A percentile compares a stretch with the other conserved stretches of the same genome.
phyloP scores from a whole-genome alignment of 1,284 basidiomycete genomes.

The Cutaneotrichosporon cutaneum region DNA sequence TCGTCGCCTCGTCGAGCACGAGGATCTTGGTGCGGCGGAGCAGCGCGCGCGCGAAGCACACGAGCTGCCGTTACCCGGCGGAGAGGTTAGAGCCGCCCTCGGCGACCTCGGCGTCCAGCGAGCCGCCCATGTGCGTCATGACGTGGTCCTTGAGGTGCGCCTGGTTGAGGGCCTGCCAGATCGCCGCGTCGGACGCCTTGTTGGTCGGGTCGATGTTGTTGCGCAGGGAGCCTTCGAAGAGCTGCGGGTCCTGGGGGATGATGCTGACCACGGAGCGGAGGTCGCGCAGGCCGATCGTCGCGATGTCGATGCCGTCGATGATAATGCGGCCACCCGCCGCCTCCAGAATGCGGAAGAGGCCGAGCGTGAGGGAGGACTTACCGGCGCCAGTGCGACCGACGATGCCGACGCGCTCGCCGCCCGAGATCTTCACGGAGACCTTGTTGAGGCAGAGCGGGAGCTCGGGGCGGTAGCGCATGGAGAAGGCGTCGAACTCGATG shows the following conservation, averaged over 20 bases:
- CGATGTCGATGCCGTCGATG: conserved; percentile 81
- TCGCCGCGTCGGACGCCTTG: conserved; percentile 68
- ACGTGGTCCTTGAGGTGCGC: conserved; percentile 64
- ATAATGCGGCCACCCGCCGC: conserved; percentile 71
- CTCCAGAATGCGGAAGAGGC: conserved; percentile 67
- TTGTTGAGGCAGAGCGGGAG: conserved; percentile 74
- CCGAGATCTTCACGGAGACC: conserved; percentile 63
- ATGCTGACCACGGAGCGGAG: conserved; percentile 69
- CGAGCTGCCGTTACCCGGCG: conserved; percentile 77
- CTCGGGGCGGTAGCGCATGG: conserved; percentile 77
- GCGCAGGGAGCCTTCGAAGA: conserved; percentile 79
- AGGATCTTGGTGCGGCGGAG: conserved; percentile 79
- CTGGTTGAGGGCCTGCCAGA: conserved; percentile 78
- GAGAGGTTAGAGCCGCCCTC: conserved; percentile 79
- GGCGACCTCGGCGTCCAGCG: conserved; percentile 70
- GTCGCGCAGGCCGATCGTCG: conserved; percentile 77
- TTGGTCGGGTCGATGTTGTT: conserved; percentile 49
- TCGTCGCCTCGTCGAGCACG: conserved; percentile 72
- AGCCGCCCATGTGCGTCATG: conserved; percentile 63
- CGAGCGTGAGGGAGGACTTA: conserved; percentile 72
- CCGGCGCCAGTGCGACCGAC: conserved; percentile 87
- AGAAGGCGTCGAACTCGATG: conserved; percentile 75
- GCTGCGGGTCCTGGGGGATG: conserved; percentile 78
- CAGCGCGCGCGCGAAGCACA: conserved; percentile 78
- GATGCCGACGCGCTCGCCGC: conserved; percentile 78